Evolutionary conservation across 345 rosid genomes (phyloP), one percentile per base, ranked within the genome.

Genomic region (Eucalyptus marginata): DNA sequence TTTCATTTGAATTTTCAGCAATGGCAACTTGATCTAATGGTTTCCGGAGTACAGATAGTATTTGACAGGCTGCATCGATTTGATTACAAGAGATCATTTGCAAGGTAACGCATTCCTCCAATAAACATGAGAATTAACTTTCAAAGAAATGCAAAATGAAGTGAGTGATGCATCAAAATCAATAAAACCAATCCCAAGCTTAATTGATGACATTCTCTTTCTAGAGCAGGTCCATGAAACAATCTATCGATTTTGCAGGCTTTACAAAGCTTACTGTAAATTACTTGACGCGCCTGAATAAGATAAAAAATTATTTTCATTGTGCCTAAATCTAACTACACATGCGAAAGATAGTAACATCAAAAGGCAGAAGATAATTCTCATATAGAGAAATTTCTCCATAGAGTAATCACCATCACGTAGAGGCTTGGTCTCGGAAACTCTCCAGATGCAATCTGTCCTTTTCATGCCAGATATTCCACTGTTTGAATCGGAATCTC

Each of bases 1-100:
- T 88, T 86, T 88, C 89, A 79, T 89, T 88, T 66, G 64, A 66
- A 90, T 92, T 62, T 44, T 87, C 91, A 5, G 64, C 86, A 89
- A 40, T 50, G 87, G 86, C 88, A 87, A 81, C 89, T 49, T 62
- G 89, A 49, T 58, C 71, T 76, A 86, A 83, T 54, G 93, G 96
- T 89, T 93, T 96, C 87, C 89, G 93, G 64, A 97, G 98, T 89
- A 94, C 86, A 71, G 97, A 94, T 90, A 97, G 90, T 86, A 97
- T 96, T 87, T 94, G 94, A 81, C 58, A 89, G 87, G 95, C 99
- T 96, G 93, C 92, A 93, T 25, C 43, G 49, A 84, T 44, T 25
- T 59, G 56, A 86, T 56, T 25, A 9, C 36, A 18, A 18, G 81
- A 3, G 13, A 71, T 71, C 81, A 71, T 18, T 17, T 36, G 44